These are phyloP conservation scores for Suhomyces maxii DNA, from an alignment of 1,139 yeast species.

Conservation along the genomic window DNA sequence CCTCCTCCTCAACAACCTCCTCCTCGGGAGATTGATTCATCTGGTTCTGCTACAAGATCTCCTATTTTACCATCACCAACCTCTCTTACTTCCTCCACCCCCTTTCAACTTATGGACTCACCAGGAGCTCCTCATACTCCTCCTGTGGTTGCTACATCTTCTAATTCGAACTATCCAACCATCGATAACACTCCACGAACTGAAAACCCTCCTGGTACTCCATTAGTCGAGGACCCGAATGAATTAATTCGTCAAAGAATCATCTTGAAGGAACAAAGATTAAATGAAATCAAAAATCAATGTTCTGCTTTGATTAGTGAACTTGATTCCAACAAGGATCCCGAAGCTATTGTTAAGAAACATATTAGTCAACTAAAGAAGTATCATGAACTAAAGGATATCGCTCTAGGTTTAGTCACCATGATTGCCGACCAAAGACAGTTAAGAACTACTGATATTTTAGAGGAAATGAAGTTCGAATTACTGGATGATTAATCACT, in stretches of 20 bases:
- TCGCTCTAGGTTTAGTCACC: slow-evolving; percentile 49
- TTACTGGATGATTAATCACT: slow-evolving; percentile 14
- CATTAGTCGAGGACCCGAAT: slow-evolving; percentile 8
- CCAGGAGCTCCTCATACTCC: background rate
- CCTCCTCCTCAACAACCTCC: slow-evolving; percentile 9
- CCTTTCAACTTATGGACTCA: slow-evolving; percentile 4
- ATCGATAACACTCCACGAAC: slow-evolving; percentile 12
- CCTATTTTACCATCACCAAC: slow-evolving; percentile 8
- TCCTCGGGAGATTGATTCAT: slow-evolving; percentile 1
- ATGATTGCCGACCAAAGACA: slow-evolving; percentile 53
- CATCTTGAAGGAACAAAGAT: slow-evolving; percentile 24
- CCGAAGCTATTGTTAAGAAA: slow-evolving; percentile 35
- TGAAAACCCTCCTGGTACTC: background rate
- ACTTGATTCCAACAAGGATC: slow-evolving; percentile 24
- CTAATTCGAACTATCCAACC: slow-evolving; percentile 7
- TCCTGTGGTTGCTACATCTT: slow-evolving; percentile 2
- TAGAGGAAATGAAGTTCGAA: slow-evolving; percentile 35
- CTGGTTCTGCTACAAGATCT: background rate
- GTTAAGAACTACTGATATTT: slow-evolving; percentile 40
- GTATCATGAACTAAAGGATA: slow-evolving; percentile 52
- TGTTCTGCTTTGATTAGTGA: slow-evolving; percentile 37
- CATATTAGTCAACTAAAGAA: slow-evolving; percentile 45
- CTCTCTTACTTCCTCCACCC: slow-evolving; percentile 1
- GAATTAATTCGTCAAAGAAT: slow-evolving; percentile 9
- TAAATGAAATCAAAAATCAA: slow-evolving; percentile 38